phyloP scores from a whole-genome alignment of 805 yeast genomes.

The Candida sphagnicola region DNA sequence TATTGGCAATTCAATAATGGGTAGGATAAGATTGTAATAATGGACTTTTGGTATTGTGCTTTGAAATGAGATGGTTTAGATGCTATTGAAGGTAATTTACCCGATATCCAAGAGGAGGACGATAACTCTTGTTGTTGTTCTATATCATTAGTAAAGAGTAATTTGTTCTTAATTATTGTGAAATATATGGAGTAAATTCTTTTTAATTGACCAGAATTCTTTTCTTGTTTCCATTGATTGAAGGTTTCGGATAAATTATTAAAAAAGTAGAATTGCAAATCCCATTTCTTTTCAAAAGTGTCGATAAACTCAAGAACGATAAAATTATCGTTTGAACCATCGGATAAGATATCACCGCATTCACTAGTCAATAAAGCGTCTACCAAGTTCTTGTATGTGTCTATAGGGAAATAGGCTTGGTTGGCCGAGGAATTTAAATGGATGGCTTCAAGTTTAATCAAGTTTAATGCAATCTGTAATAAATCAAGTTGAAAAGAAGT shows the following conservation, averaged over 20 bases:
- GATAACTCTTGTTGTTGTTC: conserved; percentile 28
- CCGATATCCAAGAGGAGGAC: conserved; percentile 29
- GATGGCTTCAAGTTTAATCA: conserved; percentile 53
- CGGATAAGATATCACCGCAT: conserved; percentile 37
- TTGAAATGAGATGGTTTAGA: conserved; percentile 46
- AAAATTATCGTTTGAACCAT: conserved; percentile 47
- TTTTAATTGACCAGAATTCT: conserved; percentile 12
- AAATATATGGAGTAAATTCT: conserved; percentile 36
- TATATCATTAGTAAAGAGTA: conserved; percentile 17
- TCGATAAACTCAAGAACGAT: conserved; percentile 54
- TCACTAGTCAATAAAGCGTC: conserved; percentile 22
- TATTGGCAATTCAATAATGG: conserved; percentile 53
- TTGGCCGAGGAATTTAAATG: conserved; percentile 46
- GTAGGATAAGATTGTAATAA: conserved; percentile 55
- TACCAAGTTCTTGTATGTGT: conserved; percentile 42
- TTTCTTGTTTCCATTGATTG: conserved; percentile 16
- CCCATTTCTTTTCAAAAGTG: conserved; percentile 58
- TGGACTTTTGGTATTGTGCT: conserved; percentile 63
- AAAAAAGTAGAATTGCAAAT: conserved; percentile 72
- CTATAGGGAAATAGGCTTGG: conserved; percentile 63
- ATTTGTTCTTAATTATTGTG: conserved; percentile 31
- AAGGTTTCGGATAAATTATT: conserved; percentile 36
- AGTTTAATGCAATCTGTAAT: conserved; percentile 52
- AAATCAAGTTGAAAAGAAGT: conserved; percentile 49
- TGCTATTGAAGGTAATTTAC: conserved; percentile 30